Evolutionary conservation across 2,329 filamentous ascomycete species (phyloP).

Genomic region (Stagonosporopsis chrysanthemi): DNA sequence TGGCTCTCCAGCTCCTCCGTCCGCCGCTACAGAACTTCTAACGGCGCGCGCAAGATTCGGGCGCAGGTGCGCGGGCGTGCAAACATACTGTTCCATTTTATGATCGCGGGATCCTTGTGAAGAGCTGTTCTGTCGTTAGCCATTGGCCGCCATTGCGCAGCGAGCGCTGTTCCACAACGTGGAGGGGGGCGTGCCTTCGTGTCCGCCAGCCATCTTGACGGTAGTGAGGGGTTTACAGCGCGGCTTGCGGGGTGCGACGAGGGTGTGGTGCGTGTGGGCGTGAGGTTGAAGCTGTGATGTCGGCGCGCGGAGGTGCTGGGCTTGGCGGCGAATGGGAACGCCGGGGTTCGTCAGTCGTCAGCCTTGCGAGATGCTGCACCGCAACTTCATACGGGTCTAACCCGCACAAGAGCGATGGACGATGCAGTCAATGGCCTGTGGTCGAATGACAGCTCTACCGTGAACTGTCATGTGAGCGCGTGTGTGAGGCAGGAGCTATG

Average conservation of each 20-base stretch:
- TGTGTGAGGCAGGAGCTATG: neutral
- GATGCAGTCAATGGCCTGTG: neutral
- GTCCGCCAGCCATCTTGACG: conserved; percentile 41
- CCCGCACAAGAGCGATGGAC: neutral
- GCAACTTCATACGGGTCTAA: too few species aligned
- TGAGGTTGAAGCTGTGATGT: conserved; percentile 29
- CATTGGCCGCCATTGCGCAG: conserved; percentile 24
- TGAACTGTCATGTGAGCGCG: neutral
- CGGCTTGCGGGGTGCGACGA: conserved; percentile 24
- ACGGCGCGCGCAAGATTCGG: neutral
- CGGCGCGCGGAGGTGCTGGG: conserved; percentile 24
- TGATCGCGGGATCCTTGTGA: conserved; percentile 63
- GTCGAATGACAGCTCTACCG: neutral
- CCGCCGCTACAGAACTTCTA: neutral
- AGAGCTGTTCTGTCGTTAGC: conserved; percentile 52
- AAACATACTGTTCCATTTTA: conserved; percentile 62
- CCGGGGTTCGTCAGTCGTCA: neutral
- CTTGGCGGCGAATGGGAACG: conserved; percentile 27
- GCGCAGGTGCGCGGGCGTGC: conserved; percentile 39
- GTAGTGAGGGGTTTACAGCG: conserved; percentile 20
- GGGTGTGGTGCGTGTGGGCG: conserved; percentile 19
- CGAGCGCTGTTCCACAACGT: neutral
- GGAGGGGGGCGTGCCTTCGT: conserved; percentile 25
- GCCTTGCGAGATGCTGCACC: conserved; percentile 4
- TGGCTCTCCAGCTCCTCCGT: neutral